These are phyloP conservation scores for Sporothrix schenckii DNA, from an alignment of 2,329 filamentous ascomycete genomes.

Conservation along the genomic window DNA sequence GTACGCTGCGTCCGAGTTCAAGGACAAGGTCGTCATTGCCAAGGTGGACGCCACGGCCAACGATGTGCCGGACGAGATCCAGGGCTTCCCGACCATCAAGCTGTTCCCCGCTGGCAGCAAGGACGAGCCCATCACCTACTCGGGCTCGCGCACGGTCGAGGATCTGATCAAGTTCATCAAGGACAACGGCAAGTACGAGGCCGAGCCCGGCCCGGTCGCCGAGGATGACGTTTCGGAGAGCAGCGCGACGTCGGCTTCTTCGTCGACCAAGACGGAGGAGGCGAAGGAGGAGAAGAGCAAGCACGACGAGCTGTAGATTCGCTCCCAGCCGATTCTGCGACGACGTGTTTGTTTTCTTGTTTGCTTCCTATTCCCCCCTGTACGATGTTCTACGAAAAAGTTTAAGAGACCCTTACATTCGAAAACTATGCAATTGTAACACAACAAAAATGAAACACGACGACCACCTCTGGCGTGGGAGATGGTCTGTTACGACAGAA, in stretches of 20 bases:
- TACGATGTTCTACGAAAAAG: constrained; percentile 22
- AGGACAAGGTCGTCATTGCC: constrained; percentile 85
- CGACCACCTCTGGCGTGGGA: neutral
- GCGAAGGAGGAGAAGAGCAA: constrained; percentile 50
- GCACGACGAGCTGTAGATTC: constrained; percentile 74
- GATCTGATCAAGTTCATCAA: constrained; percentile 90
- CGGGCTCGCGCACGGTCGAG: constrained; percentile 83
- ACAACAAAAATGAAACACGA: neutral
- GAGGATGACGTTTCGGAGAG: constrained; percentile 53
- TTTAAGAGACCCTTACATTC: neutral
- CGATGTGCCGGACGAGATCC: constrained; percentile 94
- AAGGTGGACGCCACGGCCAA: constrained; percentile 97
- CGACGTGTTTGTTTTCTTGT: neutral
- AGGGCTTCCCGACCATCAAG: constrained; percentile 99
- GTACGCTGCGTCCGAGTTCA: constrained; percentile 77
- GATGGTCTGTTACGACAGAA: neutral
- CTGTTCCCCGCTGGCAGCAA: constrained; percentile 91
- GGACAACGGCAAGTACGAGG: constrained; percentile 90
- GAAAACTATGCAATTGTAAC: neutral
- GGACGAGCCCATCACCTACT: constrained; percentile 81
- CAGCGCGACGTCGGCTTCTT: constrained; percentile 17
- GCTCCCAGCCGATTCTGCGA: neutral
- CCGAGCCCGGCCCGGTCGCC: constrained; percentile 63
- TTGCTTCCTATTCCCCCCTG: neutral
- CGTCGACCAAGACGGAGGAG: constrained; percentile 48